Evolutionary conservation across 768 basidiomycete species (phyloP).

Genomic region (Chiua virens): DNA sequence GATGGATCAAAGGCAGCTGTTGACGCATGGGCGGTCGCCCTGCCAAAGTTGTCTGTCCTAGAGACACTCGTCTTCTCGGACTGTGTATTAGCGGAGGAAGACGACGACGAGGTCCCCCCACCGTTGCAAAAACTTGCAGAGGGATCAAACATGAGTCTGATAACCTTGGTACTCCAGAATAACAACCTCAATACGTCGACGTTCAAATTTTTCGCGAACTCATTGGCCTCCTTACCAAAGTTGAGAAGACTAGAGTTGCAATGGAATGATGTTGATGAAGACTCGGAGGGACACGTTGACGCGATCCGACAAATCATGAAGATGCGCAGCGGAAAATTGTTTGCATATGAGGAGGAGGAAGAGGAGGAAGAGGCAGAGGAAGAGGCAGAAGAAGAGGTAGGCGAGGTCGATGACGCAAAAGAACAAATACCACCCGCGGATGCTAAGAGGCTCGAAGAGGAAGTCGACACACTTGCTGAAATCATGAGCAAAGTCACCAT

Average conservation of each 20-base stretch:
- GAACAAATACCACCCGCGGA: constrained; percentile 23
- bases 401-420: constrained; percentile 24
- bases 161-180: constrained; percentile 83
- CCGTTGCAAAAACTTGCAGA: constrained; percentile 58
- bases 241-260: constrained; percentile 81
- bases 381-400: constrained; percentile 43
- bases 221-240: constrained; percentile 57
- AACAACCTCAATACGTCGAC: constrained; percentile 80
- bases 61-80: constrained; percentile 88
- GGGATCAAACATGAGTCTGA: constrained; percentile 74
- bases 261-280: constrained; percentile 86
- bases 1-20: constrained; percentile 59
- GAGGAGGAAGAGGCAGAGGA: constrained; percentile 66
- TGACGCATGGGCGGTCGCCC: constrained; percentile 58
- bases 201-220: constrained; percentile 65
- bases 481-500: constrained; percentile 66
- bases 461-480: constrained; percentile 61
- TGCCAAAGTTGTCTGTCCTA: constrained; percentile 71
- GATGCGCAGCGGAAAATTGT: constrained; percentile 64
- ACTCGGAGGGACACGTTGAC: constrained; percentile 56
- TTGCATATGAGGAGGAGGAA: constrained; percentile 79
- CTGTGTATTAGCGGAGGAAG: constrained; percentile 73
- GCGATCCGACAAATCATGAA: constrained; percentile 55
- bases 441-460: constrained; percentile 31
- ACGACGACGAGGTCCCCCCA: constrained; percentile 74